Evolutionary conservation across 2,329 filamentous ascomycete species (phyloP).

Genomic region (Trichoderma brevicompactum): DNA sequence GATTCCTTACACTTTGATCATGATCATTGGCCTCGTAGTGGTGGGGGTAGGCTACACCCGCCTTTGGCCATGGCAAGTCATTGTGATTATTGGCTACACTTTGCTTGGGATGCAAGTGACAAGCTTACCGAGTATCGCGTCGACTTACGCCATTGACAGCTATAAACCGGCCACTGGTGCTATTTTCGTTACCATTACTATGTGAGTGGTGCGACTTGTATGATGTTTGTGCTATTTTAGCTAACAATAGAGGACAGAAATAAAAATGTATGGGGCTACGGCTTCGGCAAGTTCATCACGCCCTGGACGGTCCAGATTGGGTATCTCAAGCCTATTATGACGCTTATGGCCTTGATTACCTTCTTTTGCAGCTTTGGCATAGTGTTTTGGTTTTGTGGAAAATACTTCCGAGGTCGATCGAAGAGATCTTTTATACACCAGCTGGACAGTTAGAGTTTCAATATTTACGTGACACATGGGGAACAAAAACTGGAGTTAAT

Average conservation of each 20-base stretch:
- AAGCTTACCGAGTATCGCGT: constrained; percentile 18
- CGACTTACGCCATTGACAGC: constrained; percentile 23
- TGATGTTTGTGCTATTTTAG: neutral
- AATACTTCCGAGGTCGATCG: constrained; percentile 3
- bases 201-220: neutral
- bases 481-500: no score
- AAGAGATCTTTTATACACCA: constrained; percentile 8
- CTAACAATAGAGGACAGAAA: neutral
- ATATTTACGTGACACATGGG: no score
- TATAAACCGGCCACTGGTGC: constrained; percentile 20
- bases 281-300: constrained; percentile 19
- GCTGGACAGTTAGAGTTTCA: neutral
- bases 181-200: constrained; percentile 19
- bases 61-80: constrained; percentile 13
- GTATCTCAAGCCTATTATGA: constrained; percentile 11
- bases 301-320: constrained; percentile 12
- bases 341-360: constrained; percentile 20
- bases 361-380: constrained; percentile 14
- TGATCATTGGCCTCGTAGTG: constrained; percentile 13
- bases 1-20: constrained; percentile 18
- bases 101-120: constrained; percentile 23
- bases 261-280: constrained; percentile 20
- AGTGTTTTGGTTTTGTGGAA: constrained; percentile 13
- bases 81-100: constrained; percentile 20
- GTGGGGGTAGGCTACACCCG: constrained; percentile 11